Evolutionary conservation across 805 yeast genomes (phyloP).

Genomic region (Yarrowia hollandica): DNA sequence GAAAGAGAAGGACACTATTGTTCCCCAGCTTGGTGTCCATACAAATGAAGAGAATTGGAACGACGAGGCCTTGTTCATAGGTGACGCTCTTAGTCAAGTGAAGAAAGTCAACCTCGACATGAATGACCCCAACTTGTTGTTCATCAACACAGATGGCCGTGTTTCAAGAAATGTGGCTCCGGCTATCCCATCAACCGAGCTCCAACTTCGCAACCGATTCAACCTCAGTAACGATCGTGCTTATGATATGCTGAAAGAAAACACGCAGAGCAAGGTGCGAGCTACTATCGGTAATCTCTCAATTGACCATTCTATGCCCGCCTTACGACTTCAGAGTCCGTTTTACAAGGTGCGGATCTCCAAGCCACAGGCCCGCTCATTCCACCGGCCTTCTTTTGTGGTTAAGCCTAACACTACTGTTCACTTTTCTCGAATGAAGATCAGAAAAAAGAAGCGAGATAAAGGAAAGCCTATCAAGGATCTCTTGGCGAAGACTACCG

Average conservation of each 20-base stretch:
- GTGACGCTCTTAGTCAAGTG: constrained; percentile 44
- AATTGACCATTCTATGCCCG: constrained; percentile 90
- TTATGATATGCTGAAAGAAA: constrained; percentile 77
- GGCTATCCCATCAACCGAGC: constrained; percentile 42
- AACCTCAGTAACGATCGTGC: constrained; percentile 86
- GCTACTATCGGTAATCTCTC: constrained; percentile 86
- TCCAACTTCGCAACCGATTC: constrained; percentile 58
- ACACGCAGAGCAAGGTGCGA: constrained; percentile 88
- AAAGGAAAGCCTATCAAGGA: constrained; percentile 78
- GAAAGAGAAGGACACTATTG: constrained; percentile 34
- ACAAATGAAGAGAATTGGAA: constrained; percentile 31
- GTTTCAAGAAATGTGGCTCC: neutral
- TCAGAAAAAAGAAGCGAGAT: constrained; percentile 85
- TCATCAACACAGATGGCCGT: constrained; percentile 50
- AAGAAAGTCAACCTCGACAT: constrained; percentile 58
- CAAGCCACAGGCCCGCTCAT: constrained; percentile 66
- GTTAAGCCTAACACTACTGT: constrained; percentile 77
- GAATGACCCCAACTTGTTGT: constrained; percentile 81
- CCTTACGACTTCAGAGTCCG: constrained; percentile 83
- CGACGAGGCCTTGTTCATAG: constrained; percentile 75
- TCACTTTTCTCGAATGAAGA: constrained; percentile 70
- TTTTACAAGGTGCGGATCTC: constrained; percentile 77
- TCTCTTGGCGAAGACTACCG: constrained; percentile 67
- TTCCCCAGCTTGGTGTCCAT: constrained; percentile 6
- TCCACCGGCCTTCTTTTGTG: constrained; percentile 75